Percentiles rank a stretch among this genome's conserved stretches.
These are phyloP conservation scores for Gastrolobium villosum DNA, from an alignment of 306 rosid species.

Conservation along the genomic window DNA sequence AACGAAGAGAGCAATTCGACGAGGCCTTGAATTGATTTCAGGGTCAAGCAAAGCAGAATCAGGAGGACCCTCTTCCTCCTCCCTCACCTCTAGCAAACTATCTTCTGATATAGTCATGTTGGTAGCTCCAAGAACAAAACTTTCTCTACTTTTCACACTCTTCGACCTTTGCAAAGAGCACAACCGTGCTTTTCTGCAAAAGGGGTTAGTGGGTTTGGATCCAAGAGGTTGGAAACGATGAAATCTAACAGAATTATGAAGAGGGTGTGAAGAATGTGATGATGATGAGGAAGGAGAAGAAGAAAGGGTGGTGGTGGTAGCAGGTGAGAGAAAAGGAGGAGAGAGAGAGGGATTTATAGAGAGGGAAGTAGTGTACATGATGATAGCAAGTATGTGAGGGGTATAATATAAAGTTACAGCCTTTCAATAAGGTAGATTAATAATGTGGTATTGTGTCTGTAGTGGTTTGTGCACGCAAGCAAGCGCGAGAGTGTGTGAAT, in stretches of 20 bases:
- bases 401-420: slow-evolving; percentile 39
- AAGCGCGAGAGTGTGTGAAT: not conserved
- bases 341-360: slow-evolving; percentile 79
- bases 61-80: slow-evolving; percentile 72
- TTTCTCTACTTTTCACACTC: slow-evolving; percentile 41
- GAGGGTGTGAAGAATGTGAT: slow-evolving; percentile 23
- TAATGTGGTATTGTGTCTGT: not conserved
- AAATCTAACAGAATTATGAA: slow-evolving; percentile 44
- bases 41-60: slow-evolving; percentile 70
- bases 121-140: slow-evolving; percentile 54
- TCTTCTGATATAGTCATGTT: slow-evolving; percentile 78
- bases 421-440: slow-evolving; percentile 18
- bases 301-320: slow-evolving; percentile 21
- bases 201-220: slow-evolving; percentile 57
- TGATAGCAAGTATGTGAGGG: slow-evolving; percentile 43
- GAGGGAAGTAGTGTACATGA: slow-evolving; percentile 66
- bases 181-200: slow-evolving; percentile 44
- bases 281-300: slow-evolving; percentile 12
- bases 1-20: slow-evolving; percentile 95
- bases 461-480: not conserved
- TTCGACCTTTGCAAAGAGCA: slow-evolving; percentile 38
- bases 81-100: slow-evolving; percentile 51
- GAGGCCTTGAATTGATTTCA: slow-evolving; percentile 75
- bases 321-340: slow-evolving; percentile 56
- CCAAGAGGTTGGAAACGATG: slow-evolving; percentile 33